Conservation (phyloP, 306 rosid species). For the Cercis canadensis region DNA sequence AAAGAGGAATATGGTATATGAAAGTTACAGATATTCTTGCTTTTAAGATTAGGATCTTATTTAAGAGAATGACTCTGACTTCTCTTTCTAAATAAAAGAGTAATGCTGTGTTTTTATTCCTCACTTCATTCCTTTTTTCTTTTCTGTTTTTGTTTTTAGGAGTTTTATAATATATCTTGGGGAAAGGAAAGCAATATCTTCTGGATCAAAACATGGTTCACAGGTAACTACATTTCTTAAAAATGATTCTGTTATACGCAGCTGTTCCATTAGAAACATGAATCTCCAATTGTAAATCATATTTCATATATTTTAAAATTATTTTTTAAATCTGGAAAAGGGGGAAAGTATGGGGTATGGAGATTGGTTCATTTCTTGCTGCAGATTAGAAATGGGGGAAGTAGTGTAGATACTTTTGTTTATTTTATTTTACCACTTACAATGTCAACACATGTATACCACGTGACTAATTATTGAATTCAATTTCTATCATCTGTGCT, state of each 20-base stretch:
- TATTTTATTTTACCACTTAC: too few species aligned
- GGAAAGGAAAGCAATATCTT: conserved; percentile 67
- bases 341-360: too few species aligned
- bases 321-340: too few species aligned
- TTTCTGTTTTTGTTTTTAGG: conserved; percentile 48
- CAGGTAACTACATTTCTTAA: conserved; percentile 60
- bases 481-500: not conserved
- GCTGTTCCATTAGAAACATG: conserved; percentile 14
- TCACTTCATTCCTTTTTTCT: conserved; percentile 17
- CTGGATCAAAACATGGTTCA: conserved; percentile 77
- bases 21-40: conserved; percentile 16
- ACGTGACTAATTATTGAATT: not conserved
- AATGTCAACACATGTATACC: not conserved
- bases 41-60: conserved; percentile 5
- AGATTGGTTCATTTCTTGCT: too few species aligned
- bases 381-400: too few species aligned
- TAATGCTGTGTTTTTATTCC: not conserved
- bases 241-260: conserved; percentile 8
- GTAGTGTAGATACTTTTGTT: too few species aligned
- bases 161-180: conserved; percentile 83
- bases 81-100: too few species aligned
- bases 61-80: not conserved
- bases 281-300: conserved; percentile 3
- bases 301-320: not conserved
- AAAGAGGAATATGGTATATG: conserved; percentile 86